phyloP scores from a whole-genome alignment of 768 basidiomycete species.

The Tylopilus vinaceipallidus region DNA sequence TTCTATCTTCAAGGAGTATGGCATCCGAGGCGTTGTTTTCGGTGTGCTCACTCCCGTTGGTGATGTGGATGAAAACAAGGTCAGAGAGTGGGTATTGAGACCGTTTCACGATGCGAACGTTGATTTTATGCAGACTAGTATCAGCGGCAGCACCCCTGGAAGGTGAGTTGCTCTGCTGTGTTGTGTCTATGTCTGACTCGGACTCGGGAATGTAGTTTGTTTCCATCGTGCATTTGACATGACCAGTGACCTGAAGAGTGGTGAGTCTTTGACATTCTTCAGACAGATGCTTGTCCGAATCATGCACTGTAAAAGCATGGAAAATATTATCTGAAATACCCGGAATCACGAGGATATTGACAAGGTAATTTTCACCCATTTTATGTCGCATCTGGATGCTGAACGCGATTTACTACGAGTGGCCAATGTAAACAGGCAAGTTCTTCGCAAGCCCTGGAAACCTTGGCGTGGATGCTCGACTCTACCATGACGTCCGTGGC shows the following conservation, averaged over 20 bases:
- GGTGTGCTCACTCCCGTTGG: constrained; percentile 59
- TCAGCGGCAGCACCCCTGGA: constrained; percentile 59
- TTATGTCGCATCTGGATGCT: too few relatives aligned
- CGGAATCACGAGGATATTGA: constrained; percentile 74
- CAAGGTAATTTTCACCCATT: too few relatives aligned
- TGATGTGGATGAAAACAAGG: constrained; percentile 54
- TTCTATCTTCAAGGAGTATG: constrained; percentile 51
- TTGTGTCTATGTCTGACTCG: background rate
- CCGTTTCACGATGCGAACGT: background rate
- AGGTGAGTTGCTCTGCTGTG: constrained; percentile 42
- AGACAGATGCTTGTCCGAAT: background rate
- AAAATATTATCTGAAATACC: constrained; percentile 51
- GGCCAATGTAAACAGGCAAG: constrained; percentile 48
- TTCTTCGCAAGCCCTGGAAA: constrained; percentile 38
- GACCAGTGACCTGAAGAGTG: constrained; percentile 52
- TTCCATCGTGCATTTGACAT: constrained; percentile 83
- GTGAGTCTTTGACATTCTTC: constrained; percentile 31
- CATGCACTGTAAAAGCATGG: constrained; percentile 21
- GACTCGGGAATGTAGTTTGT: constrained; percentile 48
- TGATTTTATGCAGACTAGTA: constrained; percentile 42
- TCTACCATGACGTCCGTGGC: constrained; percentile 17
- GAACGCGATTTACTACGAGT: constrained; percentile 33
- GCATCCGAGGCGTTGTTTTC: constrained; percentile 65
- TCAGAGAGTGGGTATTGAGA: constrained; percentile 40
- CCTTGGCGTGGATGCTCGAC: constrained; percentile 40